Evolutionary conservation across 2,329 filamentous ascomycete species (phyloP).

Genomic region (Aschersonia sp.): DNA sequence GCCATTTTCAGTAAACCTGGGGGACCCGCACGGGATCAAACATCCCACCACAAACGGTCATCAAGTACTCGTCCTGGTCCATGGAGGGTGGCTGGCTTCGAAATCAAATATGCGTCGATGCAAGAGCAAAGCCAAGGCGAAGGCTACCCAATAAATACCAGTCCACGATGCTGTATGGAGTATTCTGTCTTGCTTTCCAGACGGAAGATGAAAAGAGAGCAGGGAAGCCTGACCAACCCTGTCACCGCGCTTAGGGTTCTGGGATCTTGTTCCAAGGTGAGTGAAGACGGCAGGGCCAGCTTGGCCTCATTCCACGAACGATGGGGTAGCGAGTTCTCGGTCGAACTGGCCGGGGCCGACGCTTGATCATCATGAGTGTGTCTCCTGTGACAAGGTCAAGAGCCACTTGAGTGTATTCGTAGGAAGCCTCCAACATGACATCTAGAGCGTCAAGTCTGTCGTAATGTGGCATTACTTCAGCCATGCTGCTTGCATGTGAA

Average conservation of each 20-base stretch:
- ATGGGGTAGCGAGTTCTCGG: constrained; percentile 1
- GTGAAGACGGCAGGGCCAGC: constrained; percentile 1
- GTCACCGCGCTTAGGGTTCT: not conserved
- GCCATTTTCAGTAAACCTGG: not conserved
- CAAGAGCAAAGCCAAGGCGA: no score
- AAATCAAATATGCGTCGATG: no score
- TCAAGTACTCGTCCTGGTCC: not conserved
- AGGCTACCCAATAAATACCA: no score
- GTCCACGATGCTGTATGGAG: no score
- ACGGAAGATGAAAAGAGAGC: not conserved
- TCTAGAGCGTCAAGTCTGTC: not conserved
- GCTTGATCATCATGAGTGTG: not conserved
- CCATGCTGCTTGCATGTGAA: not conserved
- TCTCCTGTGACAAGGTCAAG: not conserved
- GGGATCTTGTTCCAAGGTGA: not conserved
- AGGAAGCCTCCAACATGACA: not conserved
- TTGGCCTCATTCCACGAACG: constrained; percentile 1
- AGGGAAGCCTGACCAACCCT: not conserved
- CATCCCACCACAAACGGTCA: not conserved
- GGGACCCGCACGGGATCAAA: not conserved
- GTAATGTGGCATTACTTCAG: not conserved
- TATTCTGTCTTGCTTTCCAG: no score
- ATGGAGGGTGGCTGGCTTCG: no score
- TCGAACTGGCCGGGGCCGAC: constrained; percentile 1
- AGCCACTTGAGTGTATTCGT: not conserved